A percentile compares a stretch with the other conserved stretches of the same genome.
phyloP scores from a whole-genome alignment of 1,139 yeast species.

The Debaryomycetaceae sp. region DNA sequence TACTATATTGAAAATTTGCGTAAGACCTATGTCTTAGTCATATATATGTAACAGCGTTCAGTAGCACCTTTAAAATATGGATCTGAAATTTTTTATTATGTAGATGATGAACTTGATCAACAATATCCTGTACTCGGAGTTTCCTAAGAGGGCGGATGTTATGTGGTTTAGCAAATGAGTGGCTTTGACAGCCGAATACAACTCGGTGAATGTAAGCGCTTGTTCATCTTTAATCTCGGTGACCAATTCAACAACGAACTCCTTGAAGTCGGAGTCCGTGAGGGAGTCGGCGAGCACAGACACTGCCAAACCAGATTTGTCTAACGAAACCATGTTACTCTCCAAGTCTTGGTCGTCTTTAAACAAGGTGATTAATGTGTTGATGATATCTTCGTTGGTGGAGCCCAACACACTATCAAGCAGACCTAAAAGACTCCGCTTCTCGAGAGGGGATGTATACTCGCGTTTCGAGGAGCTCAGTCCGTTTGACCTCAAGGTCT shows the following conservation, averaged over 20 bases:
- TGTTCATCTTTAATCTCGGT: slow-evolving; percentile 16
- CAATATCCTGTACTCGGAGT: neutral
- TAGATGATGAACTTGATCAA: neutral
- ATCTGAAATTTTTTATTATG: neutral
- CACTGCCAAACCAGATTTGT: slow-evolving; percentile 28
- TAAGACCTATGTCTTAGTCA: no score
- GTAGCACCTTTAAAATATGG: neutral
- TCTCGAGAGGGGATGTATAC: slow-evolving; percentile 3
- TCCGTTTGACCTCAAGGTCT: slow-evolving; percentile 11
- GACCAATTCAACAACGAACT: slow-evolving; percentile 18
- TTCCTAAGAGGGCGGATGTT: neutral
- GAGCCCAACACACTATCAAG: slow-evolving; percentile 1
- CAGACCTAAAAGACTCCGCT: neutral
- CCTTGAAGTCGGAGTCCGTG: slow-evolving; percentile 19
- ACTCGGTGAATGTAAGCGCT: slow-evolving; percentile 14
- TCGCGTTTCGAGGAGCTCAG: slow-evolving; percentile 9
- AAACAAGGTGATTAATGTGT: slow-evolving; percentile 7
- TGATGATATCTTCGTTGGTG: slow-evolving; percentile 2
- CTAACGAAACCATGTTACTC: slow-evolving; percentile 21
- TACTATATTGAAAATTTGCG: no score
- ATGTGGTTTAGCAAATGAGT: slow-evolving; percentile 6
- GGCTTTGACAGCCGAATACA: slow-evolving; percentile 10
- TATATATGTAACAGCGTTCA: no score
- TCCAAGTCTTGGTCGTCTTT: slow-evolving; percentile 17
- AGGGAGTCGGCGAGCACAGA: slow-evolving; percentile 20